Base-by-base conservation (phyloP, 2,329 filamentous ascomycete genomes). In the Clonostachys solani region DNA sequence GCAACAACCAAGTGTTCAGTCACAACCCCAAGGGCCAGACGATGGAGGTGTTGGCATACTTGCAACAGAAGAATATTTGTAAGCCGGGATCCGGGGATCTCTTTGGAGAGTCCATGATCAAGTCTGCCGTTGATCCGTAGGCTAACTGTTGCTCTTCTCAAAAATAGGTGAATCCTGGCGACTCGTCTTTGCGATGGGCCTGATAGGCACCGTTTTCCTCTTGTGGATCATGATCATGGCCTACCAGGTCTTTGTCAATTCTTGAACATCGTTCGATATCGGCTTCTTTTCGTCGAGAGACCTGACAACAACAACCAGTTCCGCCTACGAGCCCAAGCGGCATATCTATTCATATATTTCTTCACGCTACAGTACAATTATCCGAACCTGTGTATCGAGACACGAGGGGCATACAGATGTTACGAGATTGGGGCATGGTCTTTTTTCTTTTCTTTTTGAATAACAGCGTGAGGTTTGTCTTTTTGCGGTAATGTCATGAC, bases 141-240 rank as follows among this genome's bases (percentile, higher is more conserved):
- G 46, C 57, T 62, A 54, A 61, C 43, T 6, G 5, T n/a, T 40
- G 33, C 12, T 44, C 12, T 29, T 29, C 23, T 29, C 9, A 9
- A 2, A 29, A 29, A 34, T 44, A 81, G 77, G 78, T 60, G 78
- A 83, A 63, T 74, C 74, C 40, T 86, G 83, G 83, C 77, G 83
- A 55, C 74, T 83, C 2, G 78, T 80, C 2, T 87, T 85, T 62
- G 75, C 81, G 1, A 82, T 86, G 60, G 74, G 74, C 16, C 62
- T 87, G 19, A 75, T 83, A 3, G 83, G 82, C 0, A 68, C 64
- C 16, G 65, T 84, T 2, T 85, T 85, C 52, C 60, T 84, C 49
- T 58, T 86, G n/a, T 86, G 82, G 82, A 80, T 85, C 56, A 84
- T 85, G 72, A 68, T 84, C 51, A 84, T 86, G 76, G 77, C 81